phyloP scores from a whole-genome alignment of 2,329 filamentous ascomycete genomes.

The Allantophomopsis cytisporea region DNA sequence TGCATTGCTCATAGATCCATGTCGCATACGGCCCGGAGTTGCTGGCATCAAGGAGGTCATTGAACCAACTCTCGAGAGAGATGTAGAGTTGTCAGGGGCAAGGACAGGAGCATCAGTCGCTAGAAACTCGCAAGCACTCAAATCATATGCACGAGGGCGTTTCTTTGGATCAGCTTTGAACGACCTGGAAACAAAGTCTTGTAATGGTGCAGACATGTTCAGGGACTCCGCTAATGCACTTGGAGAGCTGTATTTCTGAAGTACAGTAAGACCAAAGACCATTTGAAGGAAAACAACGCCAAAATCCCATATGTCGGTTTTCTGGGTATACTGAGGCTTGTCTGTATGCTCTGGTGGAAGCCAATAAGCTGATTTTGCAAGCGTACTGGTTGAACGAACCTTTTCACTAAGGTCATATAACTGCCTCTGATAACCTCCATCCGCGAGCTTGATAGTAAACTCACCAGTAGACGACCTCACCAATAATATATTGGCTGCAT shows the following conservation, averaged over 20 bases:
- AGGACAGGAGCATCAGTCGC: conserved; percentile 50
- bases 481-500: conserved; percentile 66
- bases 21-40: conserved; percentile 35
- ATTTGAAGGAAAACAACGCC: conserved; percentile 88
- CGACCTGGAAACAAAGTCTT: conserved; percentile 70
- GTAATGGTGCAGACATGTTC: conserved; percentile 58
- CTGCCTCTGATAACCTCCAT: conserved; percentile 57
- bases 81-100: conserved; percentile 19
- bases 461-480: conserved; percentile 56
- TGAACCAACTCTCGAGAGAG: conserved; percentile 24
- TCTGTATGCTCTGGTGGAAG: conserved; percentile 59
- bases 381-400: conserved; percentile 34
- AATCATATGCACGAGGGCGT: conserved; percentile 67
- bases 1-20: conserved; percentile 45
- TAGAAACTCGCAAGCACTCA: conserved; percentile 51
- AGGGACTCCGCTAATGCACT: conserved; percentile 58
- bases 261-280: conserved; percentile 72
- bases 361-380: conserved; percentile 71
- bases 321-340: conserved; percentile 52
- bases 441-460: conserved; percentile 60
- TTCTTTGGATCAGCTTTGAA: conserved; percentile 80
- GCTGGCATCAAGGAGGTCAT: conserved; percentile 24
- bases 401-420: conserved; percentile 46
- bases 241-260: conserved; percentile 68
- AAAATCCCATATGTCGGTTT: conserved; percentile 92